Evolutionary conservation across 2,329 filamentous ascomycete species (phyloP).

Genomic region (Aspergillus terreus): DNA sequence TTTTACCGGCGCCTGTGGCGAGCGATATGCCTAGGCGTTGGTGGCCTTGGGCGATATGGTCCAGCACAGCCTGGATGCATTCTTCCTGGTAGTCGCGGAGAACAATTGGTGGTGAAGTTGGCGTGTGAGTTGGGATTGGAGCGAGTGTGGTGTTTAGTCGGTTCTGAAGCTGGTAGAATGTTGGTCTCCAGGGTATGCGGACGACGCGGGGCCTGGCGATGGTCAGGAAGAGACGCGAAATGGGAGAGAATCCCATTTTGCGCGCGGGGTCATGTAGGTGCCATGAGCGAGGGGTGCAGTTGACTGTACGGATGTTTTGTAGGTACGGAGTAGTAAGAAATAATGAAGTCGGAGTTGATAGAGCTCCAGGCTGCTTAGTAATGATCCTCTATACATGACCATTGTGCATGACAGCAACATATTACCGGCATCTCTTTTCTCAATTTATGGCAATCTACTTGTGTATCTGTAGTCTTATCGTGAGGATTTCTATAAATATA

Average conservation of each 20-base stretch:
- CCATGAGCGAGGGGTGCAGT: slow-evolving; percentile 2
- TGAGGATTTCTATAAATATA: too few relatives aligned
- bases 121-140: slow-evolving; percentile 20
- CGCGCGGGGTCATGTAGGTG: slow-evolving; percentile 29
- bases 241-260: slow-evolving; percentile 19
- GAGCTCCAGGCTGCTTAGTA: too few relatives aligned
- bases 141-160: slow-evolving; percentile 21
- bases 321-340: not conserved
- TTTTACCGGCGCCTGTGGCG: slow-evolving; percentile 86
- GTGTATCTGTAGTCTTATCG: too few relatives aligned
- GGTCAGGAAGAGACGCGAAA: slow-evolving; percentile 13
- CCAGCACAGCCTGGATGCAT: slow-evolving; percentile 77
- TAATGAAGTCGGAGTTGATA: not conserved
- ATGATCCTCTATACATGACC: too few relatives aligned
- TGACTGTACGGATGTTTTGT: not conserved
- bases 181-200: too few relatives aligned
- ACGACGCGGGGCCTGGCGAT: not conserved
- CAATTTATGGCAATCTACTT: too few relatives aligned
- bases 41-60: slow-evolving; percentile 65
- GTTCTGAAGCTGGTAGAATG: slow-evolving; percentile 15
- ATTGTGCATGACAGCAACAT: too few relatives aligned
- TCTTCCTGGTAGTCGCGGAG: slow-evolving; percentile 87
- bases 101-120: slow-evolving; percentile 44
- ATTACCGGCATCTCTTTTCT: too few relatives aligned
- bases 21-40: slow-evolving; percentile 80